Base-by-base conservation (phyloP, 1,139 yeast species). In the Geotrichum restrictum region DNA sequence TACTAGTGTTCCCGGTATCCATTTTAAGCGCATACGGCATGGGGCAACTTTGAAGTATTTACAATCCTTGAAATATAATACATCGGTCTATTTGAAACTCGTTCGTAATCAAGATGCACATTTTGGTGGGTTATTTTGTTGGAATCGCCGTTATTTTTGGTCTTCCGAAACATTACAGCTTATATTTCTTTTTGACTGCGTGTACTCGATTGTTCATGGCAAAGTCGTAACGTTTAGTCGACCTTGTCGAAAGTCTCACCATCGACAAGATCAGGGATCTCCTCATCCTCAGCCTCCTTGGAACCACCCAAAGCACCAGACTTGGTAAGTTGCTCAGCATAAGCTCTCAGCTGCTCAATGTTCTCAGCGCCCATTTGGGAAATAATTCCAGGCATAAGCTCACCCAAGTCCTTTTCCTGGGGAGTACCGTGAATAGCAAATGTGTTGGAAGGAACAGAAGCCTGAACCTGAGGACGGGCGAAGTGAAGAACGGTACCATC, bases 281-380 rank as follows among this genome's bases (percentile, higher is more conserved):
- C 80, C 47, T 71, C 88, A 55, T 73, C 81, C 58, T 71, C 81
- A 53, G 74, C 80, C 61, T 77, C 80, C 61, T 72, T 74, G 59
- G 74, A 75, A 58, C 69, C 74, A 60, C 81, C 80, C 56, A 68
- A 70, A 54, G 62, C 71, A 65, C 76, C 78, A 59, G 68, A 64
- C 56, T 73, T 71, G 77, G 86, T 91, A 74, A 88, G 77, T 73
- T 87, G 91, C 74, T 87, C 89, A 60, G 97, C 96, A 73, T 93
- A 80, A 76, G 86, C 82, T 71, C 88, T 83, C 74, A 93, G 81
- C 74, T 88, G 84, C 70, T 85, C 88, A 72, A 89, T 82, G 75
- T 94, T 88, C 75, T 93, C 98, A 64, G 96, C 88, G 68, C 98
- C 97, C 76, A 93, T 81, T 79, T 93, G 96, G 65, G 96, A 93